Base-by-base conservation (phyloP, 2,329 filamentous ascomycete genomes). In the Penicillium janthinellum region DNA sequence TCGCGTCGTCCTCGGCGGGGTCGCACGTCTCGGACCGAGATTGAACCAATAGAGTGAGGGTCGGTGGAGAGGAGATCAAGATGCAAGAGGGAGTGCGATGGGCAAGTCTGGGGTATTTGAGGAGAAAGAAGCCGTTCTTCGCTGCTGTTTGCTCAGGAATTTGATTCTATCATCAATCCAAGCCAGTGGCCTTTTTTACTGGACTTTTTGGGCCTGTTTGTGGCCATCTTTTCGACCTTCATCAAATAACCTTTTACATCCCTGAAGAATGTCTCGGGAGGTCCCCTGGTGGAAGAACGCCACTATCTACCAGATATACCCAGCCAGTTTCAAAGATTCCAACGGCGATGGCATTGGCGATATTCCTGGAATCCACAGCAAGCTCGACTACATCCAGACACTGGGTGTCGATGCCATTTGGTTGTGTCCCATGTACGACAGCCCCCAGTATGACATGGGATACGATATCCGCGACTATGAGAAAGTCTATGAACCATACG, bases 401-500 rank as follows among this genome's bases (percentile, higher is more conserved):
- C 75, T 90, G 0, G 88, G 88, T 0, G 78, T 88, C 10, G 83
- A 90, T 66, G 81, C 86, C 6, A 78, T 91, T 51, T 91, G 88
- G 88, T 74, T 88, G 0, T 89, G 83, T 47, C 89, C 88, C 12
- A 85, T 89, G 71, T 88, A 85, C 67, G 83, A 86, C 62, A 84
- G 81, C 4, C 88, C 88, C 0, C 84, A 88, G 67, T 77, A 85
- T 4, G 88, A 90, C 65, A 89, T 90, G 87, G 88, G 87, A 34
- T 68, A 90, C 68, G 88, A 90, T 68, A 85, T 90, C 51, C 81
- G 84, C 25, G 82, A 90, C 70, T 90, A 90, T 62, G 81, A 87
- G 67, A 78, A 79, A 5, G 83, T 90, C 14, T 81, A 90, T 70
- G 72, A 77, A 2, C 81, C 82, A 0, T 90, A 89, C 65, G 88